Evolutionary conservation across 305 asterid genomes (phyloP).

Genomic region (Fraxinus dipetala): DNA sequence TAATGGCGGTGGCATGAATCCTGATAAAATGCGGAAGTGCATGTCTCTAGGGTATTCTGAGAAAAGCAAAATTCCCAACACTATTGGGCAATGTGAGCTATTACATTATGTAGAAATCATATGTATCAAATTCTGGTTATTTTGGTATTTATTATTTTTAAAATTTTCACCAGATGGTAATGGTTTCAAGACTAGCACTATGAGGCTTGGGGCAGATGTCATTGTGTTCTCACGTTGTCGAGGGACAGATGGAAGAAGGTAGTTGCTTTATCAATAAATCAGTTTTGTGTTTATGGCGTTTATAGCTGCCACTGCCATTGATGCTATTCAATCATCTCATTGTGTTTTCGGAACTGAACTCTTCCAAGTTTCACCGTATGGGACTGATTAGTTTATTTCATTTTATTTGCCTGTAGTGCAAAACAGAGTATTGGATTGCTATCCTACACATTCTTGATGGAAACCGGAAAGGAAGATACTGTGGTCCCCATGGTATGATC

Average conservation of each 20-base stretch:
- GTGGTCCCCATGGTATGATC: conserved; percentile 69
- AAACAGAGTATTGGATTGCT: conserved; percentile 71
- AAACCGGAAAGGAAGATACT: conserved; percentile 72
- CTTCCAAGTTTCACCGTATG: not conserved
- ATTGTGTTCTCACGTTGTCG: conserved; percentile 66
- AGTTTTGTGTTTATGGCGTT: not conserved
- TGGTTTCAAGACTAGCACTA: conserved; percentile 82
- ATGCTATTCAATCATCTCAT: not conserved
- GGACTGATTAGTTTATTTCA: not conserved
- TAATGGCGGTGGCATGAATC: conserved; percentile 83
- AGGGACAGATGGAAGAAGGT: conserved; percentile 51
- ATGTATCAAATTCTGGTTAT: not conserved
- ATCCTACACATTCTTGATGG: conserved; percentile 56
- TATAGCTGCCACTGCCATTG: not conserved
- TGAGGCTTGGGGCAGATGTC: conserved; percentile 94
- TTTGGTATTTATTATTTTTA: not conserved
- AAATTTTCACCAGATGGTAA: conserved; percentile 60
- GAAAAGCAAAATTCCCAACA: conserved; percentile 63
- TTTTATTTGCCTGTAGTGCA: conserved; percentile 35
- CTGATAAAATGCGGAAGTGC: conserved; percentile 68
- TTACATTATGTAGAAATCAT: not conserved
- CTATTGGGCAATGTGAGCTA: conserved; percentile 74
- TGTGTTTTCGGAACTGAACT: not conserved
- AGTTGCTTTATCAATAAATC: not conserved
- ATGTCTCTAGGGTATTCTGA: conserved; percentile 82